Evolutionary conservation across 2,329 filamentous ascomycete species (phyloP).

Genomic region (Tolypocladium endophyticum): DNA sequence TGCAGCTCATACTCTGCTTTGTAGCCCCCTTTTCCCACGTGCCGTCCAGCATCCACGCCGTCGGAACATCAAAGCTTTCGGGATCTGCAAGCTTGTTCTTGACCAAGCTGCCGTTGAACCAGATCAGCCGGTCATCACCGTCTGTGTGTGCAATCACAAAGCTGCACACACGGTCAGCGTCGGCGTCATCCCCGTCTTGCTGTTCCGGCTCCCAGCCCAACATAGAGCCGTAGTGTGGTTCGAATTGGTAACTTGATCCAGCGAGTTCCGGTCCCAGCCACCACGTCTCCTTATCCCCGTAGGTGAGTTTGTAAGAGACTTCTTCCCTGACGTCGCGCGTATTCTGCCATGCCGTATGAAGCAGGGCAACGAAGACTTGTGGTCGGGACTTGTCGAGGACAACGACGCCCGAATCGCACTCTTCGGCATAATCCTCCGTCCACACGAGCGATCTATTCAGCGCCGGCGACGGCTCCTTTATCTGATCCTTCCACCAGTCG

Average conservation of each 20-base stretch:
- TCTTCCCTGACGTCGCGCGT: slow-evolving; percentile 25
- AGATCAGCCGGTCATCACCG: slow-evolving; percentile 22
- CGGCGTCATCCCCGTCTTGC: neutral
- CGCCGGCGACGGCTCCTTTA: slow-evolving; percentile 21
- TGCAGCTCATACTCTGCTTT: slow-evolving; percentile 26
- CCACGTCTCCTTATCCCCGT: slow-evolving; percentile 36
- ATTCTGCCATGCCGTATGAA: slow-evolving; percentile 36
- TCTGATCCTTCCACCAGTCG: slow-evolving; percentile 25
- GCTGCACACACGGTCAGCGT: slow-evolving; percentile 23
- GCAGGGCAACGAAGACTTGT: slow-evolving; percentile 24
- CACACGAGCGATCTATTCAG: slow-evolving; percentile 25
- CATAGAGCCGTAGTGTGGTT: slow-evolving; percentile 29
- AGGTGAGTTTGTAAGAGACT: slow-evolving; percentile 27
- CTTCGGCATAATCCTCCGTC: slow-evolving; percentile 28
- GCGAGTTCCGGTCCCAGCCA: slow-evolving; percentile 33
- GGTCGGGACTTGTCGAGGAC: slow-evolving; percentile 28
- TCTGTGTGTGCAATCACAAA: slow-evolving; percentile 32
- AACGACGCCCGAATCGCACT: slow-evolving; percentile 30
- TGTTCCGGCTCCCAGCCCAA: slow-evolving; percentile 20
- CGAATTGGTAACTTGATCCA: slow-evolving; percentile 26
- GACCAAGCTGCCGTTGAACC: slow-evolving; percentile 32
- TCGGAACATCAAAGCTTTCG: slow-evolving; percentile 22
- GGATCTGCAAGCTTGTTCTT: slow-evolving; percentile 25
- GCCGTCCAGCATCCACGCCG: slow-evolving; percentile 28
- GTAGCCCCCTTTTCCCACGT: slow-evolving; percentile 22